Percentiles rank a stretch among this genome's conserved stretches.
These are phyloP conservation scores for Sonneratia alba DNA, from an alignment of 345 rosid genomes.

Conservation along the genomic window DNA sequence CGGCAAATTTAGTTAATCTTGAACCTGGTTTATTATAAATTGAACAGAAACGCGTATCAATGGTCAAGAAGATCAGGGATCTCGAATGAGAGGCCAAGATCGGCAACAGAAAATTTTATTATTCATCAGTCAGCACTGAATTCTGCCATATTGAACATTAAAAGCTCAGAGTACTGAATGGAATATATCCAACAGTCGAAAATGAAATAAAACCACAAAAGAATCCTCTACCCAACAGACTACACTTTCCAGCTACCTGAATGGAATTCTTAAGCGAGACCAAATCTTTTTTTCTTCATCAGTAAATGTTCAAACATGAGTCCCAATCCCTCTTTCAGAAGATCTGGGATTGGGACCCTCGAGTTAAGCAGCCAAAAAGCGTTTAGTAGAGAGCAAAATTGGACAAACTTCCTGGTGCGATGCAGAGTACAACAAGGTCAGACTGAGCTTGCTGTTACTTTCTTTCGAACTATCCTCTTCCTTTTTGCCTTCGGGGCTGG, in stretches of 20 bases:
- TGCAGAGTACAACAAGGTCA: conserved; percentile 8
- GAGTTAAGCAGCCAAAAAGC: neutral
- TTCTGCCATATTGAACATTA: neutral
- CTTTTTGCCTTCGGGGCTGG: conserved; percentile 52
- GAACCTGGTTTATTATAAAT: no score
- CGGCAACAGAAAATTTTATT: neutral
- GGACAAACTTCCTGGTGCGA: neutral
- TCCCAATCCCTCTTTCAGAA: neutral
- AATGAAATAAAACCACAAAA: neutral
- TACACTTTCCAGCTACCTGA: neutral
- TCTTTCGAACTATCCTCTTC: conserved; percentile 71
- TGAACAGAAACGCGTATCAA: no score
- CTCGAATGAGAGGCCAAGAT: neutral
- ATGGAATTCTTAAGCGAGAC: neutral
- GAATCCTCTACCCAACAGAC: neutral
- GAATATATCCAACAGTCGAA: neutral
- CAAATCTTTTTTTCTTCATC: neutral
- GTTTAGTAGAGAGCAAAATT: conserved; percentile 5
- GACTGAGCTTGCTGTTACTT: conserved; percentile 38
- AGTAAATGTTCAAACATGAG: neutral
- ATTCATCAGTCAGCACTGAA: neutral
- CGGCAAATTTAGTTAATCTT: no score
- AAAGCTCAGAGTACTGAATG: neutral
- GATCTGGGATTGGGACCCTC: neutral
- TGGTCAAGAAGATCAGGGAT: neutral